Evolutionary conservation across 345 rosid species (phyloP), one percentile per base, ranked within the genome.

Genomic region (Nephelium lappaceum): DNA sequence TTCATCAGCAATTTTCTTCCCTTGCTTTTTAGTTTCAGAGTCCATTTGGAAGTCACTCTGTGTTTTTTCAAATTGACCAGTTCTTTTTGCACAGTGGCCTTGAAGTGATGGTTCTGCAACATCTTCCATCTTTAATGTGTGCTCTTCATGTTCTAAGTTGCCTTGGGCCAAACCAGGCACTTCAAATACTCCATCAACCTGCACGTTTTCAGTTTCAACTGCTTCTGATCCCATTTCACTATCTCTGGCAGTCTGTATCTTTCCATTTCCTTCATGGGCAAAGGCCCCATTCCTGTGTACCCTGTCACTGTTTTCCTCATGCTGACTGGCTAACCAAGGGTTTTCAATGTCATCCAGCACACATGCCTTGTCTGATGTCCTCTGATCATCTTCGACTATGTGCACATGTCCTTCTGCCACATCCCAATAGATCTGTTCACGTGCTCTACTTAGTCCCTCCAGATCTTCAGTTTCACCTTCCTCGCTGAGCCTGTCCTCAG

Each of bases 401-500:
- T 58, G 76, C 61, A 51, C 69, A 58, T 31, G 42, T 76, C 67
- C 81, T 83, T 74, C 80, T 24, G 65, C 60, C 24, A 61, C 80
- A 60, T 73, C 77, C 81, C 78, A 80, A 83, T 61, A 81, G 70
- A 66, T 67, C 76, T 73, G 45, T 67, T 24, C 67, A 47, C 45
- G 47, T 24, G 42, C 84, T 78, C 71, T 19, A 64, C 84, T 81
- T 58, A 76, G 69, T 84, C 78, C 87, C 70, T 15, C 78, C 43
- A 75, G 64, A 66, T 80, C 85, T 82, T 85, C 88, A 41, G 69
- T 70, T 78, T 71, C 87, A 79, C 85, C 62, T 41, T 80, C 86
- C 57, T 82, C 86, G 67, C 75, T 80, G 53, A 81, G 75, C 65
- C 83, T 78, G 76, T 85, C 84, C 81, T 86, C 86, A 74, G 76